Percentiles rank a stretch among this genome's conserved stretches.
Conservation (phyloP, 208 protist genomes). For the Trypanosoma grayi region DNA sequence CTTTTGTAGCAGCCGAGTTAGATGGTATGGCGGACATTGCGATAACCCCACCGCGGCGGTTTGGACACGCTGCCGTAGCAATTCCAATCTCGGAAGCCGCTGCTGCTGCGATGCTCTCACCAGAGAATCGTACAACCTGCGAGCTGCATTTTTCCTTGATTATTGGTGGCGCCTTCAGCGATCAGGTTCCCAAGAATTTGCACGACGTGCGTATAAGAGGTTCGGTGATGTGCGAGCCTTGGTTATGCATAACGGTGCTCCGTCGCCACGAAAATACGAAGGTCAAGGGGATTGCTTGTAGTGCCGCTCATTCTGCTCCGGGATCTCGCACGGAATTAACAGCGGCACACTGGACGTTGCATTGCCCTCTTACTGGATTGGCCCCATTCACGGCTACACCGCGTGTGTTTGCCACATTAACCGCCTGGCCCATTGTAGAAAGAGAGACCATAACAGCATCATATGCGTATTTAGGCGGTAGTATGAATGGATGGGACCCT, state of each 20-base stretch:
- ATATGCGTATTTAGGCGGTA: conserved; percentile 74
- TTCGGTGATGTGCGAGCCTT: conserved; percentile 25
- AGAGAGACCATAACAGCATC: conserved; percentile 16
- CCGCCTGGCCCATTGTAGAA: conserved; percentile 32
- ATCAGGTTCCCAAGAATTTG: conserved; percentile 10
- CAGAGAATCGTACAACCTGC: not conserved
- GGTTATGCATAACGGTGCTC: conserved; percentile 25
- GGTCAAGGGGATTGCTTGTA: not conserved
- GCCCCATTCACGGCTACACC: conserved; percentile 28
- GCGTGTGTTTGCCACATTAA: conserved; percentile 61
- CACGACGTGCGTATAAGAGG: conserved; percentile 18
- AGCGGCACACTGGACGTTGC: conserved; percentile 29
- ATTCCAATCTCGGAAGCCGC: conserved; percentile 9
- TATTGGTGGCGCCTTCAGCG: conserved; percentile 27
- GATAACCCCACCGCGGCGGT: conserved; percentile 15
- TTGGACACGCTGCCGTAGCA: conserved; percentile 27
- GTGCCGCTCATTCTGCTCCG: too few species aligned
- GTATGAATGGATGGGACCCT: conserved; percentile 47
- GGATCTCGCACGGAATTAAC: too few species aligned
- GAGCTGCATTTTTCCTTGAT: conserved; percentile 28
- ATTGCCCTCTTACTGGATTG: conserved; percentile 35
- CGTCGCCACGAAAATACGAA: not conserved
- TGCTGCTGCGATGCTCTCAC: not conserved
- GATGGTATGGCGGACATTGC: not conserved
- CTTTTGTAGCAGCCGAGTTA: not conserved